A percentile compares a stretch with the other conserved stretches of the same genome.
These are phyloP conservation scores for Boletus rubescentipes DNA, from an alignment of 768 basidiomycete genomes.

Conservation along the genomic window DNA sequence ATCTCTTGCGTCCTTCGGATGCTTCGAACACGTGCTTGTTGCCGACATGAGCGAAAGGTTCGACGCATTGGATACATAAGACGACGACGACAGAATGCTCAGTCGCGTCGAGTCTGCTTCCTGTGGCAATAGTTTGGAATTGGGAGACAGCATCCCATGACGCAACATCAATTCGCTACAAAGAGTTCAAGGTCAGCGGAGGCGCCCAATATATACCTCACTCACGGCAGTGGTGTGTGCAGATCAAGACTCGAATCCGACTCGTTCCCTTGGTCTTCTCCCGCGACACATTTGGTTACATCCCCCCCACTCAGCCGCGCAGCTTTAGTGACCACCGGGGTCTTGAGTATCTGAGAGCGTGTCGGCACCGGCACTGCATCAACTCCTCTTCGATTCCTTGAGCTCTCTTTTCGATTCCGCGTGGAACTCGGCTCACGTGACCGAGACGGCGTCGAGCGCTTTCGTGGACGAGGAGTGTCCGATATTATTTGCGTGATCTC, in stretches of 20 bases:
- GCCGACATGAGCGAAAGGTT: slow-evolving; percentile 25
- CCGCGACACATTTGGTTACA: background rate
- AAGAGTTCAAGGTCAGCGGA: background rate
- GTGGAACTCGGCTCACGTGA: slow-evolving; percentile 24
- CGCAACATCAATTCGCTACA: slow-evolving; percentile 63
- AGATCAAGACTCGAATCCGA: slow-evolving; percentile 66
- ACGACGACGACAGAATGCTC: slow-evolving; percentile 27
- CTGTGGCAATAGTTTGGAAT: slow-evolving; percentile 56
- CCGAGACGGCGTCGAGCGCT: slow-evolving; percentile 20
- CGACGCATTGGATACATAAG: slow-evolving; percentile 28
- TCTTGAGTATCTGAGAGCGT: slow-evolving; percentile 1
- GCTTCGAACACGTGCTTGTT: slow-evolving; percentile 26
- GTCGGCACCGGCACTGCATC: slow-evolving; percentile 16
- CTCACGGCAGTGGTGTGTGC: slow-evolving; percentile 69
- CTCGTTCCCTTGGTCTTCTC: slow-evolving; percentile 39
- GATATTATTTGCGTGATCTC: slow-evolving; percentile 43
- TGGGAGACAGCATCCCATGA: slow-evolving; percentile 63
- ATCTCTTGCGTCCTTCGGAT: slow-evolving; percentile 54
- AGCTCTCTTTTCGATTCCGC: slow-evolving; percentile 17
- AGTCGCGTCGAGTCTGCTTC: slow-evolving; percentile 22
- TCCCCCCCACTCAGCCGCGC: slow-evolving; percentile 1
- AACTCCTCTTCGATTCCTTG: slow-evolving; percentile 2
- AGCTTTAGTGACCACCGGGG: background rate
- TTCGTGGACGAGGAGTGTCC: slow-evolving; percentile 37
- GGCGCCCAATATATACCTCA: slow-evolving; percentile 17